These are phyloP conservation scores for Garcia nutans DNA, from an alignment of 345 rosid species.

Conservation along the genomic window DNA sequence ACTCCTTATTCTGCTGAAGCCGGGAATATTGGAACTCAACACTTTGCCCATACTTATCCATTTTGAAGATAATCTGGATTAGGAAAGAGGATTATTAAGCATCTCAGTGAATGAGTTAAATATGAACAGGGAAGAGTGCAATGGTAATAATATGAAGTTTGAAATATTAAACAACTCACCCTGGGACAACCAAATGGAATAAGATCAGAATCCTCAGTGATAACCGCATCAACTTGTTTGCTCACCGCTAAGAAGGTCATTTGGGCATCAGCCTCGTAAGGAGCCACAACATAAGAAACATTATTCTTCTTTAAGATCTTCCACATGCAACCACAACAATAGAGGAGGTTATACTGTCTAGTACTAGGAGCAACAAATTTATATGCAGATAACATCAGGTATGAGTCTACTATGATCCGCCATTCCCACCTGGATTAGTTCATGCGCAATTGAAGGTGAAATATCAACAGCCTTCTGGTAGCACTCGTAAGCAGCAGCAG, in stretches of 20 bases:
- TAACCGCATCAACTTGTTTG: slow-evolving; percentile 81
- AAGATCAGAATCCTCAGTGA: slow-evolving; percentile 98
- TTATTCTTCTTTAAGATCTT: slow-evolving; percentile 81
- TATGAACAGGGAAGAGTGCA: not conserved
- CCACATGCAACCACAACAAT: slow-evolving; percentile 32
- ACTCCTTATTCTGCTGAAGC: slow-evolving; percentile 66
- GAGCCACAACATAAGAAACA: slow-evolving; percentile 76
- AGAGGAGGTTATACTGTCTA: slow-evolving; percentile 7
- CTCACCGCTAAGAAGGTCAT: slow-evolving; percentile 87
- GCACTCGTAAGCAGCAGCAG: slow-evolving; percentile 82
- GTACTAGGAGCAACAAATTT: not conserved
- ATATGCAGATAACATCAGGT: not conserved
- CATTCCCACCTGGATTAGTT: slow-evolving; percentile 67
- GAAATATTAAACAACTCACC: slow-evolving; percentile 51
- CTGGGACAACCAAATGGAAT: slow-evolving; percentile 96
- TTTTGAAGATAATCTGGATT: slow-evolving; percentile 76
- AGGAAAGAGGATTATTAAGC: slow-evolving; percentile 1
- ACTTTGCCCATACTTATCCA: slow-evolving; percentile 97
- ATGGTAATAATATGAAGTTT: not conserved
- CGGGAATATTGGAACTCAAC: slow-evolving; percentile 70
- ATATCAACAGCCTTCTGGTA: slow-evolving; percentile 94
- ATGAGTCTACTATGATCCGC: not conserved
- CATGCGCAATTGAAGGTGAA: slow-evolving; percentile 86
- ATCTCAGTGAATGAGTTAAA: slow-evolving; percentile 2
- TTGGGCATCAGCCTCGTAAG: slow-evolving; percentile 98